Evolutionary conservation across 2,329 filamentous ascomycete species (phyloP).

Genomic region (Ramularia endophylla): DNA sequence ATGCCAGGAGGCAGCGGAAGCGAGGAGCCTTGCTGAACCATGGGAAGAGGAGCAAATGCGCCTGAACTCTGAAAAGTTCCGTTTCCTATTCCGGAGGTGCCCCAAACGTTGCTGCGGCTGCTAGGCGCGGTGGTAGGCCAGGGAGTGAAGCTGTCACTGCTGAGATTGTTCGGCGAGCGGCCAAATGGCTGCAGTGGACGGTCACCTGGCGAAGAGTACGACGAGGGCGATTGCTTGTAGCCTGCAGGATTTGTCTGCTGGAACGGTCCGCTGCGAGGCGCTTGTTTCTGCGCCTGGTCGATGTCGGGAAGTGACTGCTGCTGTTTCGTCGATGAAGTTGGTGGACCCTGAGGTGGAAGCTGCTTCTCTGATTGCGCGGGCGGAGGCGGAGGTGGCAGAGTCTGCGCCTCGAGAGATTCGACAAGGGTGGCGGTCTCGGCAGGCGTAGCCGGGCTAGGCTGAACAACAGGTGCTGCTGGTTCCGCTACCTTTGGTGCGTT

Average conservation of each 20-base stretch:
- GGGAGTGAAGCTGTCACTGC: slow-evolving; percentile 21
- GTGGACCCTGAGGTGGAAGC: slow-evolving; percentile 17
- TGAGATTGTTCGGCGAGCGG: slow-evolving; percentile 24
- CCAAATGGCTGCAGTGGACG: slow-evolving; percentile 30
- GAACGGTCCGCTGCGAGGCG: slow-evolving; percentile 4
- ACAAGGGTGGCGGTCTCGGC: slow-evolving; percentile 13
- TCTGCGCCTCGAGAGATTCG: slow-evolving; percentile 14
- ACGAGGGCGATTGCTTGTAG: slow-evolving; percentile 36
- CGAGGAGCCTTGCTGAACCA: slow-evolving; percentile 21
- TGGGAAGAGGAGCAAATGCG: slow-evolving; percentile 27
- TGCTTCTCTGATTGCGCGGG: slow-evolving; percentile 12
- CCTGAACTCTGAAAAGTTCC: slow-evolving; percentile 58
- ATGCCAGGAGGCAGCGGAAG: slow-evolving; percentile 30
- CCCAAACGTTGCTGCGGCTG: slow-evolving; percentile 65
- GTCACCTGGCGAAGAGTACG: slow-evolving; percentile 33
- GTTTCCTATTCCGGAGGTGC: slow-evolving; percentile 67
- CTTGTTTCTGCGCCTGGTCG: slow-evolving; percentile 12
- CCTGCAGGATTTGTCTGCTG: slow-evolving; percentile 15
- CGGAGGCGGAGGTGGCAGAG: slow-evolving; percentile 10
- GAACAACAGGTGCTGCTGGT: not conserved
- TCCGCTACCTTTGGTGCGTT: slow-evolving; percentile 9
- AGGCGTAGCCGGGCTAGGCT: slow-evolving; percentile 13
- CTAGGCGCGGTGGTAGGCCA: slow-evolving; percentile 36
- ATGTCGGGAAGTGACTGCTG: slow-evolving; percentile 10
- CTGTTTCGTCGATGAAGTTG: slow-evolving; percentile 5